Evolutionary conservation across 176 grass and related monocot genomes (phyloP).

Genomic region (Carex parvula): DNA sequence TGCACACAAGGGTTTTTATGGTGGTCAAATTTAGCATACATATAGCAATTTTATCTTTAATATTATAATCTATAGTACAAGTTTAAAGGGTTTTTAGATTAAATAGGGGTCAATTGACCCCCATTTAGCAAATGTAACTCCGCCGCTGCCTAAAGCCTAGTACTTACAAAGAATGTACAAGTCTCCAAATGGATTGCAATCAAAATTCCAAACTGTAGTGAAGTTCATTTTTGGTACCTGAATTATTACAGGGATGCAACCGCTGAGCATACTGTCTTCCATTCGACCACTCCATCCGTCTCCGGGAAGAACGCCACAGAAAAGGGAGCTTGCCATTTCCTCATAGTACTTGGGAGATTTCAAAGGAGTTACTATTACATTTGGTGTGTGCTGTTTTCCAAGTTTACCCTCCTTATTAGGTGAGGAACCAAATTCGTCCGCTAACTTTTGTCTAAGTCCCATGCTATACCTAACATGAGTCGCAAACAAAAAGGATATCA

Average conservation of each 20-base stretch:
- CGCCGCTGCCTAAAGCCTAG: background rate
- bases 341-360: constrained; percentile 68
- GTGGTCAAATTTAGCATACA: no score
- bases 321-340: constrained; percentile 75
- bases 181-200: background rate
- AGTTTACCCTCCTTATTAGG: constrained; percentile 77
- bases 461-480: constrained; percentile 78
- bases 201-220: background rate
- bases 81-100: no score
- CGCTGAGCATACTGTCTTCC: constrained; percentile 90
- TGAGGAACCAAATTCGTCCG: constrained; percentile 74
- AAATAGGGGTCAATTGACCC: no score
- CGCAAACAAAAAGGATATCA: constrained; percentile 18
- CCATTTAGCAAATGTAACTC: no score
- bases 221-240: constrained; percentile 41
- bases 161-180: background rate
- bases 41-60: no score
- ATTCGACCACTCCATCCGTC: constrained; percentile 97
- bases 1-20: no score
- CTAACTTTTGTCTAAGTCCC: constrained; percentile 85
- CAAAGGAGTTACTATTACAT: constrained; percentile 66
- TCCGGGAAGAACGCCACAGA: constrained; percentile 90
- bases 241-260: constrained; percentile 96
- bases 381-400: constrained; percentile 56
- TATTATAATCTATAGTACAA: no score